Evolutionary conservation across 495 filamentous ascomycete species (phyloP).

Genomic region (Talaromyces proteolyticus): DNA sequence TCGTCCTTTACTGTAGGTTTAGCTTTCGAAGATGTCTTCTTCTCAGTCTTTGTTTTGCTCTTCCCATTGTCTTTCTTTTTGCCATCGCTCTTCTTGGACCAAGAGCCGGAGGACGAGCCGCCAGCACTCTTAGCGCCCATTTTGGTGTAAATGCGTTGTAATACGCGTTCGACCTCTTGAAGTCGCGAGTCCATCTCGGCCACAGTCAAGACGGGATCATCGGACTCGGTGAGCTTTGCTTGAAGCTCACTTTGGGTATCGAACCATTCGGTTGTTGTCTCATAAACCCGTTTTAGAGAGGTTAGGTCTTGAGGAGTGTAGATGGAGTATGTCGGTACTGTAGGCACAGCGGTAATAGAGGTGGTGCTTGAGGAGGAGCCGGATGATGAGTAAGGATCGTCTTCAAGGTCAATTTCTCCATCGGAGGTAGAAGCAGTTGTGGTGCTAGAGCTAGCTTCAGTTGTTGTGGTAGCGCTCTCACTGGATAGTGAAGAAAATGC

Average conservation of each 20-base stretch:
- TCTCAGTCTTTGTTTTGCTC: conserved; percentile 34
- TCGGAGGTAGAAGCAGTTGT: conserved; percentile 13
- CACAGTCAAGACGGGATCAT: conserved; percentile 63
- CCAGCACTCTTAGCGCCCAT: conserved; percentile 23
- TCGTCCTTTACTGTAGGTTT: conserved; percentile 32
- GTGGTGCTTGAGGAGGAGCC: conserved; percentile 23
- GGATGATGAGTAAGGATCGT: conserved; percentile 32
- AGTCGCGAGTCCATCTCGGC: conserved; percentile 53
- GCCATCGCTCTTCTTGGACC: conserved; percentile 44
- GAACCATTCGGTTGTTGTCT: conserved; percentile 54
- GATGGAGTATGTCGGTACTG: conserved; percentile 32
- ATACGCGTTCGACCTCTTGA: conserved; percentile 61
- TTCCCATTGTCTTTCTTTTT: conserved; percentile 37
- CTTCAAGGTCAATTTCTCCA: conserved; percentile 31
- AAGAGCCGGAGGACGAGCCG: conserved; percentile 24
- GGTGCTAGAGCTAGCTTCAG: conserved; percentile 11
- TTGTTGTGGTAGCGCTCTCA: conserved; percentile 10
- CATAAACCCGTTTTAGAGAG: conserved; percentile 26
- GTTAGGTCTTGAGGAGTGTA: conserved; percentile 52
- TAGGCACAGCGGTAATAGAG: conserved; percentile 22
- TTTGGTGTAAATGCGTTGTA: conserved; percentile 62
- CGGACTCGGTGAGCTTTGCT: conserved; percentile 57
- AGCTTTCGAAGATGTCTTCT: conserved; percentile 14
- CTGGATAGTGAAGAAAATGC: conserved; percentile 20
- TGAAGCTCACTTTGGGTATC: conserved; percentile 59